Percentiles rank a stretch among this genome's conserved stretches.
These are phyloP conservation scores for Corynespora cassiicola DNA, from an alignment of 2,329 filamentous ascomycete genomes.

Conservation along the genomic window DNA sequence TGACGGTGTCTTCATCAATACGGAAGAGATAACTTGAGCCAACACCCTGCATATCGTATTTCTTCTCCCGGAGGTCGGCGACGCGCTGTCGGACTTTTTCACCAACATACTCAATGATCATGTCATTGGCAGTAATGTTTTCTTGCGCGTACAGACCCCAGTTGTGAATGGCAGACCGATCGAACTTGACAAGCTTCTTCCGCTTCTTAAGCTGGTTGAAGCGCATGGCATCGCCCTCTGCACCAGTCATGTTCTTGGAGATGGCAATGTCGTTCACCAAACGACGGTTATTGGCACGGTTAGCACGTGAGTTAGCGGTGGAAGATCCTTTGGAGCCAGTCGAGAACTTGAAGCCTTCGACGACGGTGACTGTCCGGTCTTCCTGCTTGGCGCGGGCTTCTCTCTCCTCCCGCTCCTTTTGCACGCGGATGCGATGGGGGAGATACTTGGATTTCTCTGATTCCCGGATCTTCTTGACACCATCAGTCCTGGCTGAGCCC, in stretches of 20 bases:
- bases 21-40: conserved; percentile 97
- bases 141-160: conserved; percentile 99
- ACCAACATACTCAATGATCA: conserved; percentile 99
- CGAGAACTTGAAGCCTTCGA: conserved; percentile 62
- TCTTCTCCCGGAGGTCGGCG: conserved; percentile 90
- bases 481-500: conserved; percentile 89
- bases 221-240: conserved; percentile 87
- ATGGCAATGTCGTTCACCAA: conserved; percentile 94
- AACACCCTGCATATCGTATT: conserved; percentile 94
- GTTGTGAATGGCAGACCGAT: conserved; percentile 96
- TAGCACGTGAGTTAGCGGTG: conserved; percentile 90
- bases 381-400: conserved; percentile 75
- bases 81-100: conserved; percentile 97
- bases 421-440: conserved; percentile 95
- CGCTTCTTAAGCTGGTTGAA: conserved; percentile 99
- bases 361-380: conserved; percentile 47
- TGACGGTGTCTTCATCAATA: conserved; percentile 96
- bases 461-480: conserved; percentile 93
- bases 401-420: conserved; percentile 89
- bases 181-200: conserved; percentile 99
- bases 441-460: conserved; percentile 98
- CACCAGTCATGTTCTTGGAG: conserved; percentile 75
- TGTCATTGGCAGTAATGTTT: conserved; percentile 95
- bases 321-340: conserved; percentile 77
- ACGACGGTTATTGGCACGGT: conserved; percentile 93